These are phyloP conservation scores for Pyricularia pennisetigena DNA, from an alignment of 2,329 filamentous ascomycete species.

Conservation along the genomic window DNA sequence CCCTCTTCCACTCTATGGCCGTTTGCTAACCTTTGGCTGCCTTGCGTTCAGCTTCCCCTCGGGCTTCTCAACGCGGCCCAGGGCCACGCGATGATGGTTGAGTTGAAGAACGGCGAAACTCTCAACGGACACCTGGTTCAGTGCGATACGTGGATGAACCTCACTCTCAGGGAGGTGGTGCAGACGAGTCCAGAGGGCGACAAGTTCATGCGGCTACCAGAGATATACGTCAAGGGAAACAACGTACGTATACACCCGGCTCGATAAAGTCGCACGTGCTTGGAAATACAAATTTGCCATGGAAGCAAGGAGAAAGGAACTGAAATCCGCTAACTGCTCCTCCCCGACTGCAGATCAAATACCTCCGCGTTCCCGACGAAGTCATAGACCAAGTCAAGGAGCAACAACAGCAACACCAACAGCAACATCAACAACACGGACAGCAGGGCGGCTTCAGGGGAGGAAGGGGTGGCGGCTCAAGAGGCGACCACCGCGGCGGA, in stretches of 20 bases:
- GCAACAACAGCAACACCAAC: constrained; percentile 68
- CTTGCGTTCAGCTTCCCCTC: constrained; percentile 46
- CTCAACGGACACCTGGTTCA: constrained; percentile 92
- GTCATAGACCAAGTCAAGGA: constrained; percentile 93
- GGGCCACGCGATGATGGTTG: constrained; percentile 95
- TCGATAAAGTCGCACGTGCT: background rate
- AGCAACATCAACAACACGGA: constrained; percentile 38
- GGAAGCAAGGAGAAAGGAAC: background rate
- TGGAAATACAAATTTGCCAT: background rate
- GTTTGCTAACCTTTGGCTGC: background rate
- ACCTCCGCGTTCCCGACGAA: constrained; percentile 90
- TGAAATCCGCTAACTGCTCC: constrained; percentile 1
- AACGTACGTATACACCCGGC: constrained; percentile 53
- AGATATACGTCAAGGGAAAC: constrained; percentile 95
- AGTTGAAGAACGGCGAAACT: constrained; percentile 95
- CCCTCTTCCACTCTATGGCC: background rate
- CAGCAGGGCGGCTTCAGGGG: constrained; percentile 29
- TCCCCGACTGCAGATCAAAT: constrained; percentile 72
- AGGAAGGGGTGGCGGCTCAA: constrained; percentile 31
- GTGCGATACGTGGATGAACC: constrained; percentile 99
- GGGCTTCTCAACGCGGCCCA: constrained; percentile 91
- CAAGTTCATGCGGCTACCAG: constrained; percentile 82
- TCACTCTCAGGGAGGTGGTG: constrained; percentile 93
- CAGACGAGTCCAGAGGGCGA: constrained; percentile 94
- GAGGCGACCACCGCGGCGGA: constrained; percentile 2